Evolutionary conservation across 2,329 filamentous ascomycete species (phyloP).

Genomic region (Mycogone perniciosa): DNA sequence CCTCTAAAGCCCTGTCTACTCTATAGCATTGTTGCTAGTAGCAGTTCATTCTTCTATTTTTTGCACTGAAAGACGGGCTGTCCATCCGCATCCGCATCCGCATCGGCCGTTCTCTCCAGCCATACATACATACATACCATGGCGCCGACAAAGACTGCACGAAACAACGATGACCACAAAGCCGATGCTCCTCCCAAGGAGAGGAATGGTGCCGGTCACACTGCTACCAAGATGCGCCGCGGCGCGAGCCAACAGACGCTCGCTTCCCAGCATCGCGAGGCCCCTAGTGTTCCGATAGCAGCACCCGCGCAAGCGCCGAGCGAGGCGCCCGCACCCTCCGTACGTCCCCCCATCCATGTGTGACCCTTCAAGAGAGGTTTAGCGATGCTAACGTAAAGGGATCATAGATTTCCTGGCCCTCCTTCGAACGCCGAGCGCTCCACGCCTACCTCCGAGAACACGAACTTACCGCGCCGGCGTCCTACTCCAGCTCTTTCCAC

Average conservation of each 20-base stretch:
- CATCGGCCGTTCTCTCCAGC: neutral
- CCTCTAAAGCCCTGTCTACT: neutral
- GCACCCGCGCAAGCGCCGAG: conserved; percentile 23
- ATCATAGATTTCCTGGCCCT: conserved; percentile 56
- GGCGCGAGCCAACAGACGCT: conserved; percentile 48
- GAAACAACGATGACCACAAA: conserved; percentile 42
- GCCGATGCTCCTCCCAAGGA: conserved; percentile 38
- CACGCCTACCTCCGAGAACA: conserved; percentile 72
- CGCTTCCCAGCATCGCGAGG: conserved; percentile 38
- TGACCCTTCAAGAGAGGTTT: neutral
- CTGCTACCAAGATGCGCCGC: conserved; percentile 50
- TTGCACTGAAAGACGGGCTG: neutral
- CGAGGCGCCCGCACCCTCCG: conserved; percentile 29
- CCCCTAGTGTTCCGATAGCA: conserved; percentile 33
- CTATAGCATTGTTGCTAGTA: neutral
- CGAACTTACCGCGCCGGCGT: conserved; percentile 61
- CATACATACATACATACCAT: conserved; percentile 23
- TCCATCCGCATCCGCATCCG: no score
- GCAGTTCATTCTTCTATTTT: neutral
- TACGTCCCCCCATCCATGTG: conserved; percentile 20
- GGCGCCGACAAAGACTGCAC: conserved; percentile 42
- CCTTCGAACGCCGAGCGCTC: conserved; percentile 60
- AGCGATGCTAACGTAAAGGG: conserved; percentile 11
- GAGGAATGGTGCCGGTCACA: conserved; percentile 34
- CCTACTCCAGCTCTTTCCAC: conserved; percentile 60